Evolutionary conservation across 768 basidiomycete genomes (phyloP), one percentile per base, ranked within the genome.

Genomic region (Tephrocybe sp.): DNA sequence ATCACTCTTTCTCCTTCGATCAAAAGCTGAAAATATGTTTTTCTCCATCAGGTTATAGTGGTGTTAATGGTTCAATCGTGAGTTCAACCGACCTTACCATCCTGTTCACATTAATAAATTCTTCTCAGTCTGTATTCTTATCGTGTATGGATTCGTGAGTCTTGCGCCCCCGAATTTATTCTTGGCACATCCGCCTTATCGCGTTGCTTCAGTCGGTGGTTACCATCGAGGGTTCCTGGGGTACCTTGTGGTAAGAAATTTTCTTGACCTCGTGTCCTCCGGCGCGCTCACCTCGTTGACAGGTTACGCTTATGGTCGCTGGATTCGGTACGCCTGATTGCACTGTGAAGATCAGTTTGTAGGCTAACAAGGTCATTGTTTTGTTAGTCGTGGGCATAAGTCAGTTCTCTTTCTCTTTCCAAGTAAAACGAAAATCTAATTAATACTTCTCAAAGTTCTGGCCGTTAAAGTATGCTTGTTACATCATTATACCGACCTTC

Each of bases 141-240:
- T 49, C 70, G 77, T 3, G 71, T 77, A 7, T 77, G 75, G 75
- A 60, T 72, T 41, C 69, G 75, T 78, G 45, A 61, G 75, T 74
- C 8, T 21, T 41, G 38, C 42, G 29, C 23, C 29, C 24, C 16
- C 2, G n/a, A 18, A 13, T 0, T 15, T 36, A 9, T 6, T 3
- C 2, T 22, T 47, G 39, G 27, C 42, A 23, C 15, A 41, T n/a
- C 22, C 3, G 18, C 23, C 38, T 45, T 31, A 34, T 38, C 25
- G 22, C 25, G 19, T 18, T 30, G n/a, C 1, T 42, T 12, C 22
- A 70, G 69, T 72, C 27, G 55, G 71, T 43, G 70, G 69, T 24
- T 72, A 67, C 49, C 71, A 72, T 50, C 61, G 60, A 33, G 68
- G 71, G 3, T 39, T 67, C 18, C 42, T 72, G 30, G 65, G 69